Conservation (phyloP, 169 alveolate genomes). For the Plasmodium gallinaceum region DNA sequence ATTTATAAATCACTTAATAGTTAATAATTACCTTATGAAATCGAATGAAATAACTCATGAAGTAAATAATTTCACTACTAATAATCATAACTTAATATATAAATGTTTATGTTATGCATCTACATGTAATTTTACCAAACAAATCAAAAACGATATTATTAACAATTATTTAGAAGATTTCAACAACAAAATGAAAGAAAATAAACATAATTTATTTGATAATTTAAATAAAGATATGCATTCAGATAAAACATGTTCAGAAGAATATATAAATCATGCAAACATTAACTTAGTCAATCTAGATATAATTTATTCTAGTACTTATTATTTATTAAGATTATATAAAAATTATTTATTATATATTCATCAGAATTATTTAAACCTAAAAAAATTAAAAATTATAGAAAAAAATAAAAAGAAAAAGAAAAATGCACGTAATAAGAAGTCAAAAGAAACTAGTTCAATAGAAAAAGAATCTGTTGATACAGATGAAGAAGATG, state of each 20-base stretch:
- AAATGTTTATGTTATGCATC: conserved; percentile 61
- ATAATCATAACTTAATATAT: conserved; percentile 43
- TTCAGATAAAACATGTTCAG: conserved; percentile 3
- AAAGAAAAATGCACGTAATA: background rate
- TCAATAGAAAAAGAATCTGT: background rate
- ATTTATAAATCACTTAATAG: conserved; percentile 37
- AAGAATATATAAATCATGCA: conserved; percentile 44
- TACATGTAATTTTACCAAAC: conserved; percentile 51
- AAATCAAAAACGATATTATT: background rate
- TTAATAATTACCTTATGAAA: conserved; percentile 62
- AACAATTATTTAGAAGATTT: background rate
- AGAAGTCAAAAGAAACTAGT: background rate
- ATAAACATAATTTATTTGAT: background rate
- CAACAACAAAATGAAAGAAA: background rate
- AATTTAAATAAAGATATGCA: background rate
- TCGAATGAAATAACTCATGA: conserved; percentile 46
- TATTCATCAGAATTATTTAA: conserved; percentile 60
- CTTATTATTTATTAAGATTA: conserved; percentile 33
- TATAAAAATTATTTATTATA: conserved; percentile 42
- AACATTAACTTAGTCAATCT: conserved; percentile 31
- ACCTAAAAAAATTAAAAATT: conserved; percentile 36
- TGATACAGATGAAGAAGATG: background rate
- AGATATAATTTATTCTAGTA: conserved; percentile 34
- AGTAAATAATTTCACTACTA: conserved; percentile 62
- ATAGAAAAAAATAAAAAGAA: background rate